A percentile compares a stretch with the other conserved stretches of the same genome.
Evolutionary conservation across 495 filamentous ascomycete genomes (phyloP).

Genomic region (Lepraria neglecta): DNA sequence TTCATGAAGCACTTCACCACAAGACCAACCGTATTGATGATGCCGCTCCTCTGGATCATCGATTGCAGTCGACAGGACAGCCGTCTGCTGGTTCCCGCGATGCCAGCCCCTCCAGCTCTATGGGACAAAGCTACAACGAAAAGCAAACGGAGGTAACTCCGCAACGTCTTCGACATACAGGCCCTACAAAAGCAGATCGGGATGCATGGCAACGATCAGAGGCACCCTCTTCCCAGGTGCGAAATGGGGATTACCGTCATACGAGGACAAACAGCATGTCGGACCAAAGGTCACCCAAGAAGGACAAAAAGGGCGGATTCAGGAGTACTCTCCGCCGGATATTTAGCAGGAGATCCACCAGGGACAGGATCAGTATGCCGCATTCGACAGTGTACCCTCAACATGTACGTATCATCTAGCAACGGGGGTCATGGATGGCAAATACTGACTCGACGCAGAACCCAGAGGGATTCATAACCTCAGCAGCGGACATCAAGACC

Average conservation of each 20-base stretch:
- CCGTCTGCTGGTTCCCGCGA: conserved; percentile 16
- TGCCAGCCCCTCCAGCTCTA: conserved; percentile 21
- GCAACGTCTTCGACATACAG: conserved; percentile 17
- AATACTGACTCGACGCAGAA: conserved; percentile 19
- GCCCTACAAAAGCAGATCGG: conserved; percentile 2
- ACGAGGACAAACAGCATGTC: conserved; percentile 10
- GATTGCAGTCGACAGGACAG: conserved; percentile 9
- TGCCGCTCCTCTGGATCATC: conserved; percentile 6
- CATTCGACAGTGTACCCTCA: conserved; percentile 20
- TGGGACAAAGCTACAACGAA: conserved; percentile 19
- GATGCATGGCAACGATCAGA: conserved; percentile 14
- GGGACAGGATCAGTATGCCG: conserved; percentile 27
- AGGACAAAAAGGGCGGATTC: conserved; percentile 23
- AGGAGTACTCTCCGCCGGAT: conserved; percentile 26
- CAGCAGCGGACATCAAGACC: conserved; percentile 21
- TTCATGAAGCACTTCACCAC: conserved; percentile 20
- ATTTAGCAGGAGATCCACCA: conserved; percentile 24
- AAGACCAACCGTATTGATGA: conserved; percentile 12
- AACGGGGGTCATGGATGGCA: not conserved
- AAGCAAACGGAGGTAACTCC: conserved; percentile 18
- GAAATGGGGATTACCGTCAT: conserved; percentile 17
- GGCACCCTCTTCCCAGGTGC: conserved; percentile 6
- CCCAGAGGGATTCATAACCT: conserved; percentile 26
- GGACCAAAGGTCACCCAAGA: conserved; percentile 14
- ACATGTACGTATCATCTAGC: conserved; percentile 16